Base-by-base conservation (phyloP, 1,284 basidiomycete species). In the Microbotryum scabiosae region DNA sequence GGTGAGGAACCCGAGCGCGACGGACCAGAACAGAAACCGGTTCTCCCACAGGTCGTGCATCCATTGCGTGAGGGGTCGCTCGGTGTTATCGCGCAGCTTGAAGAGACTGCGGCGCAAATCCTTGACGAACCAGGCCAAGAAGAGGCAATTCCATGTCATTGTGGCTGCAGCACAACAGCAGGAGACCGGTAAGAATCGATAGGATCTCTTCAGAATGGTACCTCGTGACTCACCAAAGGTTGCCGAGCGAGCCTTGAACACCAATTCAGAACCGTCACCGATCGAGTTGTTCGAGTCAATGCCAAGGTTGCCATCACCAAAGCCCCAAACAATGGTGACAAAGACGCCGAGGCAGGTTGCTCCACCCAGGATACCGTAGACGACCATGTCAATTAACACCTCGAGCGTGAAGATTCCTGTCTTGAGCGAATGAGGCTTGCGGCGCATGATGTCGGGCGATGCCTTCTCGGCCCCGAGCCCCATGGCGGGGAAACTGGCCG, bases 301-400 rank as follows among this genome's bases (percentile, higher is more conserved):
- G 18, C 59, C 61, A n/a, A 63, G 57, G 44, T 65, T 48, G 20
- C 48, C 58, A 26, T 57, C 60, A 21, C 55, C 62, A 36, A 66
- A 70, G 36, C 61, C 82, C 82, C 79, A 84, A 25, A 83, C 75
- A 60, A 84, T 79, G 54, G 83, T 78, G 43, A 62, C 21, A 47
- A 73, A 70, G 41, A 52, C 62, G 45, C 76, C 72, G 36, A 85
- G 74, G 56, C 78, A 79, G 25, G 81, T 77, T 0, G 76, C 79
- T 5, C 82, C 83, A 77, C 86, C 85, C 59, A 83, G 73, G 55
- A 84, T 69, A 3, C 85, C 85, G 74, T 86, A 87, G 44, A 82
- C 79, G 51, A 82, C 61, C 59, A 82, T 79, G 69, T 86, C 85
- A 59, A 81, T 79, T 71, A 76, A 55, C 56, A 76, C 66, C 53